Conservation (phyloP, 352 stramenopile genomes). For the Aphanomyces stellatus region DNA sequence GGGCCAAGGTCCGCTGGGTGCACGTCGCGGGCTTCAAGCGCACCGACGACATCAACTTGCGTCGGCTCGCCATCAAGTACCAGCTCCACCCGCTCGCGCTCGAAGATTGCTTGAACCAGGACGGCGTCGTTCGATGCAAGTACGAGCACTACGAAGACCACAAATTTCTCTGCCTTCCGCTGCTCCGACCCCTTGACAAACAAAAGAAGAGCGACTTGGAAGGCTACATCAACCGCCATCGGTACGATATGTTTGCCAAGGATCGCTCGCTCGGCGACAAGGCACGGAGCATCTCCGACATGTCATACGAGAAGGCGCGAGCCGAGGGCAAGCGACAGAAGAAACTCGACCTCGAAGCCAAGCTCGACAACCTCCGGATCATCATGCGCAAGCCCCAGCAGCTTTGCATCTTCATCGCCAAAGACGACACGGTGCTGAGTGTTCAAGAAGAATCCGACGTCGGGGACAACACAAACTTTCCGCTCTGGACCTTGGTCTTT, state of each 20-base stretch:
- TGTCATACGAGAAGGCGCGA: slow-evolving; percentile 36
- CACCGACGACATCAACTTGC: slow-evolving; percentile 50
- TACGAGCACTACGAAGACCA: slow-evolving; percentile 84
- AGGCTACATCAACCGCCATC: background rate
- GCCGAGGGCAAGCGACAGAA: slow-evolving; percentile 43
- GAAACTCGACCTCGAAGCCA: slow-evolving; percentile 44
- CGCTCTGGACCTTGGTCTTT: slow-evolving; percentile 36
- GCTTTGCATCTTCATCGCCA: slow-evolving; percentile 63
- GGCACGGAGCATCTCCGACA: slow-evolving; percentile 20
- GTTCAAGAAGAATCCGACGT: slow-evolving; percentile 45
- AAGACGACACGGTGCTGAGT: slow-evolving; percentile 56
- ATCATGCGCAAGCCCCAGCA: slow-evolving; percentile 73
- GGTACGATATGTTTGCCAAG: background rate
- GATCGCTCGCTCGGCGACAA: slow-evolving; percentile 20
- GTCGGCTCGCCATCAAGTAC: slow-evolving; percentile 70
- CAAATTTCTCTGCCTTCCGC: slow-evolving; percentile 37
- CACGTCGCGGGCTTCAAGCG: slow-evolving; percentile 44
- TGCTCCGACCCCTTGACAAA: background rate
- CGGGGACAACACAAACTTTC: slow-evolving; percentile 22
- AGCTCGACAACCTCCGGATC: slow-evolving; percentile 43
- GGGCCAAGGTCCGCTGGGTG: slow-evolving; percentile 77
- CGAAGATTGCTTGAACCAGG: slow-evolving; percentile 68
- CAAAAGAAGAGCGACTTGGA: background rate
- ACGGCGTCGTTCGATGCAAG: slow-evolving; percentile 66
- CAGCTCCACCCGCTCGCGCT: slow-evolving; percentile 75